Conservation (phyloP, 1,284 basidiomycete species). For the Schizopora paradoxa region DNA sequence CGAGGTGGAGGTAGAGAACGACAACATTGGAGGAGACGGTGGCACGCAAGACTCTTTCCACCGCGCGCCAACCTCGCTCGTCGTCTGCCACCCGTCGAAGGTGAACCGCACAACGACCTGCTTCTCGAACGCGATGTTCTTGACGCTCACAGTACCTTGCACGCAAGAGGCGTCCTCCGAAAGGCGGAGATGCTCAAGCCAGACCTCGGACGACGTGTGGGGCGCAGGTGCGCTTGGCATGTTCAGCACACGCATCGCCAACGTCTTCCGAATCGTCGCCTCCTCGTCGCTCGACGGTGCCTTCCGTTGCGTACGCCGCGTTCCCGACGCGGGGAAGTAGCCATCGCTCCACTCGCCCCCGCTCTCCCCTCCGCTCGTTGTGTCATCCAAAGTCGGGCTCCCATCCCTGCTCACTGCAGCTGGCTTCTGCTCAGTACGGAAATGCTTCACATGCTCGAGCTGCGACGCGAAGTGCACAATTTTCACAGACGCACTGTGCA, state of each 20-base stretch:
- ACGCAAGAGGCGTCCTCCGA: conserved; percentile 55
- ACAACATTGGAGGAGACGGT: conserved; percentile 28
- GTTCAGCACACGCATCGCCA: conserved; percentile 52
- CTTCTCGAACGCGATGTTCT: conserved; percentile 86
- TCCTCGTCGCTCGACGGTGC: conserved; percentile 16
- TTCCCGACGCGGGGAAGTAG: neutral
- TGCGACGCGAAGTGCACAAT: conserved; percentile 91
- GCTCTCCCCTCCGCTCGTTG: conserved; percentile 47
- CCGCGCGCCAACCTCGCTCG: conserved; percentile 83
- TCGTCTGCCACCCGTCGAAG: conserved; percentile 93
- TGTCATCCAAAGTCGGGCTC: conserved; percentile 75
- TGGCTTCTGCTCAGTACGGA: conserved; percentile 90
- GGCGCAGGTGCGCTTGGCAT: conserved; percentile 32
- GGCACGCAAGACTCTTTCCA: conserved; percentile 52
- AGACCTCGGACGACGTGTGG: conserved; percentile 15
- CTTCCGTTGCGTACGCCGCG: neutral
- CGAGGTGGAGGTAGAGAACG: conserved; percentile 50
- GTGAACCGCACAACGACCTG: conserved; percentile 89
- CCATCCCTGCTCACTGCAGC: conserved; percentile 88
- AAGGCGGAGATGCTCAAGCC: conserved; percentile 50
- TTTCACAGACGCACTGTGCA: conserved; percentile 36
- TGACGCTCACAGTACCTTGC: conserved; percentile 72
- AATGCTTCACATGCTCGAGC: conserved; percentile 90
- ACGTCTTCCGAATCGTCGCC: conserved; percentile 26
- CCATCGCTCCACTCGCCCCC: conserved; percentile 54